Base-by-base conservation (phyloP, 345 rosid species). In the Firmiana major region DNA sequence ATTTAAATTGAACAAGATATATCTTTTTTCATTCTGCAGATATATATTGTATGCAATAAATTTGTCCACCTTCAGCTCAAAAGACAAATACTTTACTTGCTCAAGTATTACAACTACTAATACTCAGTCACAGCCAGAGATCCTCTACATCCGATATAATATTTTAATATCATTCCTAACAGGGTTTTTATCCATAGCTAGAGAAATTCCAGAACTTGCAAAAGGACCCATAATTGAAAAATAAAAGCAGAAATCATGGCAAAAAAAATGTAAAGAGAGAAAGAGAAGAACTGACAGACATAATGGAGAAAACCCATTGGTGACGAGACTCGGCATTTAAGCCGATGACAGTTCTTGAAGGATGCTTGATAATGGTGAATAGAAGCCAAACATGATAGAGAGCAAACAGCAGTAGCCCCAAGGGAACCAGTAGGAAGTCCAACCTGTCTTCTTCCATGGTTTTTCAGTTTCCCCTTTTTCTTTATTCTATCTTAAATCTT, bases 301-400 rank as follows among this genome's bases (percentile, higher is more conserved):
- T 93, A 78, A 93, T 83, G 73, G 90, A 80, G 82, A 76, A 81
- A 74, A 93, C 94, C 99, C 99, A 95, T 77, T 87, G 94, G 74
- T 77, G 86, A 81, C 98, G 91, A 81, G 96, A 83, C 76, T 89
- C 89, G n/a, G 97, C 90, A 81, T 95, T 93, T 77, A 92, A 85
- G 40, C 95, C 93, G 26, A 93, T 76, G 8, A 89, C 95, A 77
- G 92, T 89, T 28, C 74, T 69, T 38, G 71, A 57, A 10, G 92
- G 92, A 57, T 60, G 57, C 1, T 78, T 83, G 43, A 79, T 12
- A 19, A 89, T 70, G 43, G 84, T 76, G 67, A 72, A 54, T 17
- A 89, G 81, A 42, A 89, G 88, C 90, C 92, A 89, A n/a, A 24
- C 49, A 73, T 89, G 89, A 66, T 89, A 89, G 11, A 54, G 5